phyloP scores from a whole-genome alignment of 2,329 filamentous ascomycete genomes.

The Curvularia sp. region DNA sequence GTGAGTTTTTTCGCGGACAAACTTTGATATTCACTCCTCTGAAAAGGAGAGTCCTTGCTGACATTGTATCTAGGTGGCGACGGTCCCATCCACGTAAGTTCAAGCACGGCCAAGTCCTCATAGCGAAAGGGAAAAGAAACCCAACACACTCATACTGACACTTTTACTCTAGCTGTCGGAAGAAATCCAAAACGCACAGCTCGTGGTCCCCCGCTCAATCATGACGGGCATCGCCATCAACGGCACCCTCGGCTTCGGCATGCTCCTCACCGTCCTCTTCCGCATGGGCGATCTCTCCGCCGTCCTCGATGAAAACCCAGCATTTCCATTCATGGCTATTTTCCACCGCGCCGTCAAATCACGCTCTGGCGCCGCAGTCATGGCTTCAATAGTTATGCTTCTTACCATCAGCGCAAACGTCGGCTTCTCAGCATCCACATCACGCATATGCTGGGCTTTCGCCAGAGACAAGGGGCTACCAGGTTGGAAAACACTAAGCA shows the following conservation, averaged over 20 bases:
- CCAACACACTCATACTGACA: neutral
- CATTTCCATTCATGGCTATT: slow-evolving; percentile 56
- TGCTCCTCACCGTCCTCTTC: slow-evolving; percentile 39
- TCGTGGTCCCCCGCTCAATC: slow-evolving; percentile 47
- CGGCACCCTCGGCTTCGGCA: slow-evolving; percentile 49
- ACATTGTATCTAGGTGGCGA: slow-evolving; percentile 29
- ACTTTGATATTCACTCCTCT: neutral
- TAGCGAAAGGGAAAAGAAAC: neutral
- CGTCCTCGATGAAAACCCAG: slow-evolving; percentile 50
- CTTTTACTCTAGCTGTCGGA: slow-evolving; percentile 37
- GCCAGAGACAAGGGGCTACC: slow-evolving; percentile 52
- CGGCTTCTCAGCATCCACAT: slow-evolving; percentile 48
- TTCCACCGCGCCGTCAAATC: slow-evolving; percentile 49
- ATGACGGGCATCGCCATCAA: slow-evolving; percentile 50
- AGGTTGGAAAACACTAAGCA: slow-evolving; percentile 40
- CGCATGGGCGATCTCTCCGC: slow-evolving; percentile 46
- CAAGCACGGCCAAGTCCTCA: too few species aligned
- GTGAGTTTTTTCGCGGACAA: slow-evolving; percentile 17
- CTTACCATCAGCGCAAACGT: slow-evolving; percentile 47
- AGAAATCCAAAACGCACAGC: slow-evolving; percentile 41
- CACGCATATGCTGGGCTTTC: slow-evolving; percentile 52
- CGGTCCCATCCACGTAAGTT: slow-evolving; percentile 48
- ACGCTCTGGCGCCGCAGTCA: slow-evolving; percentile 53
- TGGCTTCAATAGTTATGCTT: slow-evolving; percentile 46
- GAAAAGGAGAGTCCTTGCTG: neutral